These are phyloP conservation scores for Orychophragmus violaceus DNA, from an alignment of 345 rosid genomes.

Conservation along the genomic window DNA sequence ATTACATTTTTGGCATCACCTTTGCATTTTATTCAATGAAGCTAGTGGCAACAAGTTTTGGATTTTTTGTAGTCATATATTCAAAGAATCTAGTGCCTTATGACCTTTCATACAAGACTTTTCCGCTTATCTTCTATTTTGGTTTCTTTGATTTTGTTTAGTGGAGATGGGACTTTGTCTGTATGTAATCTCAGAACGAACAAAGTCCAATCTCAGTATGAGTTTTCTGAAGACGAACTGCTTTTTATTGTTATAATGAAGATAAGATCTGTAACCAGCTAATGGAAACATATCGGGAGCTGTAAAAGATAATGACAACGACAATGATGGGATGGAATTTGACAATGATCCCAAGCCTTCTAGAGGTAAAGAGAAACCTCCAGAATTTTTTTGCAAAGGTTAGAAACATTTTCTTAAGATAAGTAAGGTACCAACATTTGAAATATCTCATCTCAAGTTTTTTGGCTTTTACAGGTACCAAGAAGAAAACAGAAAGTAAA, in stretches of 20 bases:
- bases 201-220: slow-evolving; percentile 75
- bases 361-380: slow-evolving; percentile 40
- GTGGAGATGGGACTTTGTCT: slow-evolving; percentile 95
- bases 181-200: slow-evolving; percentile 76
- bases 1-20: slow-evolving; percentile 79
- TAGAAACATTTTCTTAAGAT: background rate
- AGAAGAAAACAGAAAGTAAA: slow-evolving; percentile 40
- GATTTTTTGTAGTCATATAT: background rate
- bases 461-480: slow-evolving; percentile 41
- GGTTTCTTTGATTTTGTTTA: slow-evolving; percentile 25
- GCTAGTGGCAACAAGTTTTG: slow-evolving; percentile 79
- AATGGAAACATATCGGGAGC: slow-evolving; percentile 33
- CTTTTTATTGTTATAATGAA: slow-evolving; percentile 76
- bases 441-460: background rate
- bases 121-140: background rate
- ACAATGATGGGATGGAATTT: slow-evolving; percentile 71
- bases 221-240: slow-evolving; percentile 92
- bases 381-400: background rate
- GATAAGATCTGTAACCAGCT: slow-evolving; percentile 33
- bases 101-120: background rate
- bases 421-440: too few species aligned
- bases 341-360: slow-evolving; percentile 42
- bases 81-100: slow-evolving; percentile 37
- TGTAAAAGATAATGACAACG: slow-evolving; percentile 46
- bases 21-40: slow-evolving; percentile 67